A percentile compares a stretch with the other conserved stretches of the same genome.
phyloP scores from a whole-genome alignment of 495 filamentous ascomycete species.

The Durotheca rogersii region DNA sequence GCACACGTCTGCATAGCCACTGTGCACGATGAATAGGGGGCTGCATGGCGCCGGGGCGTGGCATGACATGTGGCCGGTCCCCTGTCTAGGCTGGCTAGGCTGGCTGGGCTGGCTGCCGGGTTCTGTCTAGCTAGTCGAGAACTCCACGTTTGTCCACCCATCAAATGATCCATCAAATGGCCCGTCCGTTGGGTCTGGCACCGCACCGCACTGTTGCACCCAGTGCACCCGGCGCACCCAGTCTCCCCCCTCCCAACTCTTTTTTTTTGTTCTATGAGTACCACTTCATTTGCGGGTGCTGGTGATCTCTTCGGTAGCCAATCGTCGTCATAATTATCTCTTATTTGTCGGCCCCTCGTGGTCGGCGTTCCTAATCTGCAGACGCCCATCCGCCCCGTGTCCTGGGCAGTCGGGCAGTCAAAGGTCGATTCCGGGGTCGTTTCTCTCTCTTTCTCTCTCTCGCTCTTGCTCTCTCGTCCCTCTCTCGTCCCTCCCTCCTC shows the following conservation, averaged over 20 bases:
- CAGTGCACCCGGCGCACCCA: too few relatives aligned
- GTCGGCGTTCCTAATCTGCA: slow-evolving; percentile 18
- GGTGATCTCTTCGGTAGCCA: slow-evolving; percentile 29
- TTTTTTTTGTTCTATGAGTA: too few relatives aligned
- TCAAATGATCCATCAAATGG: slow-evolving; percentile 1
- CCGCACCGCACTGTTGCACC: slow-evolving; percentile 11
- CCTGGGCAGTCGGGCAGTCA: too few relatives aligned
- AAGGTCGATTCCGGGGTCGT: too few relatives aligned
- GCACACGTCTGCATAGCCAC: not conserved
- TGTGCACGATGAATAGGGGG: slow-evolving; percentile 17
- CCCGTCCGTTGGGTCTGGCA: slow-evolving; percentile 21
- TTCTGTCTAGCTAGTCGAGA: too few relatives aligned
- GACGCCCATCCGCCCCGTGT: too few relatives aligned
- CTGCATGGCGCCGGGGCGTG: slow-evolving; percentile 6
- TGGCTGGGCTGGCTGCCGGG: too few relatives aligned
- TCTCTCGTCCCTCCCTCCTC: slow-evolving; percentile 12
- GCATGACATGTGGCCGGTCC: slow-evolving; percentile 26
- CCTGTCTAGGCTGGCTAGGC: too few relatives aligned
- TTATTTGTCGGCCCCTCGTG: slow-evolving; percentile 15
- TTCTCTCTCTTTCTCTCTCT: too few relatives aligned
- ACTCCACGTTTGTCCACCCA: slow-evolving; percentile 29
- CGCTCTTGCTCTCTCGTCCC: too few relatives aligned
- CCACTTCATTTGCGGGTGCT: slow-evolving; percentile 11
- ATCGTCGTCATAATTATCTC: slow-evolving; percentile 24
- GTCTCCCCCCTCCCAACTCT: slow-evolving; percentile 17